Percentiles rank a stretch among this genome's conserved stretches.
Conservation (phyloP, 2,329 filamentous ascomycete genomes). For the Stachybotrys chlorohalonatus region DNA sequence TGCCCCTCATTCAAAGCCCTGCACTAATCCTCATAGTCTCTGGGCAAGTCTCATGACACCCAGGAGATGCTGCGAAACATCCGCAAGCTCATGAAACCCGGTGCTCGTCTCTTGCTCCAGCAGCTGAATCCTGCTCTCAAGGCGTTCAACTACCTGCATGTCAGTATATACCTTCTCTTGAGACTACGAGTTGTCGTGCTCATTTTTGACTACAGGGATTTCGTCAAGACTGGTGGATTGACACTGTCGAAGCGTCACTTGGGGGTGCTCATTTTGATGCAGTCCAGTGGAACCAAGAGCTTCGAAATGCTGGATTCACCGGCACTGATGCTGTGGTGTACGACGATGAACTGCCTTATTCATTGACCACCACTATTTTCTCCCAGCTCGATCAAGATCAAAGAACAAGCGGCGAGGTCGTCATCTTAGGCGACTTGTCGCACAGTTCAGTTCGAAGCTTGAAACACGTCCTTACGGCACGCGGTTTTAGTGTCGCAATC, state of each 20-base stretch:
- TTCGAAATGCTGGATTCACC: conserved; percentile 16
- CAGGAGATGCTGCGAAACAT: conserved; percentile 19
- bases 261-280: conserved; percentile 15
- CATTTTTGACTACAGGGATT: conserved; percentile 9
- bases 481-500: conserved; percentile 8
- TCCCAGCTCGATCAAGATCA: not conserved
- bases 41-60: not conserved
- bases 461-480: conserved; percentile 2
- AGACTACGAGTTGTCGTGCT: not conserved
- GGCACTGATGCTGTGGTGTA: conserved; percentile 5
- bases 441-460: not conserved
- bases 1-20: conserved; percentile 4
- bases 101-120: conserved; percentile 19
- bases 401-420: not conserved
- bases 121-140: conserved; percentile 16
- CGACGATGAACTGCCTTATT: conserved; percentile 9
- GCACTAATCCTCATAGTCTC: not conserved
- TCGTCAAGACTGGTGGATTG: conserved; percentile 26
- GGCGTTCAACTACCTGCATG: conserved; percentile 15
- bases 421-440: not conserved
- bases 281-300: conserved; percentile 15
- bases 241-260: conserved; percentile 15
- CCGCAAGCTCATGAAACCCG: conserved; percentile 19
- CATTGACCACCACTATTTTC: conserved; percentile 7
- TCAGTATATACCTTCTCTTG: not conserved